Evolutionary conservation across 495 filamentous ascomycete species (phyloP).

Genomic region (Paragyromitra xinjiangensis): DNA sequence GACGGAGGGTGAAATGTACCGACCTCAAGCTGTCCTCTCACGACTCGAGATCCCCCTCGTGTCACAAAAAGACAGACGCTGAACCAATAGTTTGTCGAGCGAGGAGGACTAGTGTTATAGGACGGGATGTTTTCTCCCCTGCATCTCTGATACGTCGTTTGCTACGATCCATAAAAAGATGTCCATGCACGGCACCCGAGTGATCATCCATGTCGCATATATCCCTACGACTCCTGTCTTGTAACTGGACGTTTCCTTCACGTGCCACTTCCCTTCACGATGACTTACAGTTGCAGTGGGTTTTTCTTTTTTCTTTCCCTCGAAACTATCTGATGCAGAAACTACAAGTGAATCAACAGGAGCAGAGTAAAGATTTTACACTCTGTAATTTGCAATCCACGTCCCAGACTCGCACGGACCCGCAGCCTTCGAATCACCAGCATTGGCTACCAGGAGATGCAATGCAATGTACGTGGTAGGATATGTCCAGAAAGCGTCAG

Average conservation of each 20-base stretch:
- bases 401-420: background rate
- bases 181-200: conserved; percentile 12
- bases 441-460: conserved; percentile 1
- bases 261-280: background rate
- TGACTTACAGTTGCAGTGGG: background rate
- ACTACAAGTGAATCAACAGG: background rate
- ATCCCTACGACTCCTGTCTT: background rate
- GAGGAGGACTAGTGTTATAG: background rate
- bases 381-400: background rate
- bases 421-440: background rate
- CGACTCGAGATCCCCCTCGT: background rate
- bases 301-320: background rate
- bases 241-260: background rate
- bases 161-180: conserved; percentile 1
- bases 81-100: too few relatives aligned
- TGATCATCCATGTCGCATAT: conserved; percentile 16
- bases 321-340: background rate
- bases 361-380: background rate
- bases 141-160: background rate
- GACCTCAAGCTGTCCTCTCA: background rate
- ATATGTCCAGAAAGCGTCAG: background rate
- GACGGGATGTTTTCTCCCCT: background rate
- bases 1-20: background rate
- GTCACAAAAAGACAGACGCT: background rate
- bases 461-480: background rate